Evolutionary conservation across 2,329 filamentous ascomycete genomes (phyloP), one percentile per base, ranked within the genome.

Genomic region (Teratosphaeria destructans): DNA sequence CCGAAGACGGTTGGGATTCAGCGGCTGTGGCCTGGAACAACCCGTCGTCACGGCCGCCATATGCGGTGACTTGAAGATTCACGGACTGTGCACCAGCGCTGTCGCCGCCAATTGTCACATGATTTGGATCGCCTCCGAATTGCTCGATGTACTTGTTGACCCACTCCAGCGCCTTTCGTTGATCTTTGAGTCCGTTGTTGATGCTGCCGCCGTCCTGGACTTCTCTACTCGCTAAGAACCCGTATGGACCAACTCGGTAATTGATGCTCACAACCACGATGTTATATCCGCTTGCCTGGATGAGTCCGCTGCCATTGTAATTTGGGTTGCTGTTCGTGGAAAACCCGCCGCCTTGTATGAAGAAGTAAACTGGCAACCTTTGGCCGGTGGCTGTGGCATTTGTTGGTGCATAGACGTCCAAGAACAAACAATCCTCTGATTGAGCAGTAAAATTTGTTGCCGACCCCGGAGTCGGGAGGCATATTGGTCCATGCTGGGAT

Each of bases 201-300:
- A 85, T 69, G 60, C 79, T 81, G 2, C 82, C 80, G 4, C 73
- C 64, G 35, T 74, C 64, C 3, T 63, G 52, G 1, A 85, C 72
- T 65, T 86, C 80, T 16, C 80, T 74, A 59, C 83, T 78, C 1
- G 83, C 82, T 12, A 92, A 77, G 68, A 91, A 92, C 0, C 89
- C 88, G 64, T 85, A 90, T 0, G 82, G 80, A 0, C 88, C 88
- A 11, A 92, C 86, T 5, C 89, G 84, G 69, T 92, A 91, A 73
- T 90, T 91, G 73, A 89, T 81, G 10, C 79, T 85, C 1, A 92
- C 86, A 0, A 90, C 82, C 0, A 92, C 74, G 29, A 90, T 85
- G 54, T 82, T 78, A 60, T 81, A 74, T 43, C 79, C 77, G 19
- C 82, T 81, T 0, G 84, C 85, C 34, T 77, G 70, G 32, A 86